phyloP scores from a whole-genome alignment of 345 rosid species.

The Populus alba region DNA sequence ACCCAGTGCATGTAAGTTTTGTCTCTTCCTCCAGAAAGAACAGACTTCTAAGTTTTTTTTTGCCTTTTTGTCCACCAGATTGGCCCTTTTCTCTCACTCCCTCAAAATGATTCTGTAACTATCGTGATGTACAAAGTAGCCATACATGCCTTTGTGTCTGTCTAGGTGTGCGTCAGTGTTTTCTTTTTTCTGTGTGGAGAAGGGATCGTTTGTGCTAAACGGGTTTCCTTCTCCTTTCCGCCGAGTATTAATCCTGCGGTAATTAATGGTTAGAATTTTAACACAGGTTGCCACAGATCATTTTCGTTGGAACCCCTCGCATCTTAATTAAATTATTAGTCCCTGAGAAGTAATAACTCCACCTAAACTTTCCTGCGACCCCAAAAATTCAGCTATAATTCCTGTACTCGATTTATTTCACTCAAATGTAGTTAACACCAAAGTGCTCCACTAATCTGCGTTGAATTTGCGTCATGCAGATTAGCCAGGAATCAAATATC shows the following conservation, averaged over 20 bases:
- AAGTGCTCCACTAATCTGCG: background rate
- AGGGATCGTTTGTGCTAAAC: background rate
- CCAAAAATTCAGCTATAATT: background rate
- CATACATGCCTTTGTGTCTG: background rate
- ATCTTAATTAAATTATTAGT: background rate
- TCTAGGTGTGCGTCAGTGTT: background rate
- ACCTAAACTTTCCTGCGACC: background rate
- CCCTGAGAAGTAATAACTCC: background rate
- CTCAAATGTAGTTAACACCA: background rate
- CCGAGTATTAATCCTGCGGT: background rate
- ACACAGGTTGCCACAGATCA: slow-evolving; percentile 1
- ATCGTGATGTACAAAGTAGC: background rate
- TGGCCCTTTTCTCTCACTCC: background rate
- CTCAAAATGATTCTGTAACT: background rate
- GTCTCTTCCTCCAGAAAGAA: background rate
- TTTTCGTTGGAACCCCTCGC: background rate
- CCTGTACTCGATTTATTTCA: background rate
- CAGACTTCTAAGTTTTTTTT: too few species aligned
- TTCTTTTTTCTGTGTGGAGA: background rate
- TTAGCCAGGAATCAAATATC: background rate
- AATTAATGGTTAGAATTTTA: background rate
- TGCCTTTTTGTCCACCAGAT: background rate
- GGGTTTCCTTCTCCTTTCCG: background rate
- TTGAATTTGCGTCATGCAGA: background rate
- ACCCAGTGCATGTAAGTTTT: slow-evolving; percentile 54